Evolutionary conservation across 805 yeast species (phyloP).

Genomic region (Saccharomycopsis sp.): DNA sequence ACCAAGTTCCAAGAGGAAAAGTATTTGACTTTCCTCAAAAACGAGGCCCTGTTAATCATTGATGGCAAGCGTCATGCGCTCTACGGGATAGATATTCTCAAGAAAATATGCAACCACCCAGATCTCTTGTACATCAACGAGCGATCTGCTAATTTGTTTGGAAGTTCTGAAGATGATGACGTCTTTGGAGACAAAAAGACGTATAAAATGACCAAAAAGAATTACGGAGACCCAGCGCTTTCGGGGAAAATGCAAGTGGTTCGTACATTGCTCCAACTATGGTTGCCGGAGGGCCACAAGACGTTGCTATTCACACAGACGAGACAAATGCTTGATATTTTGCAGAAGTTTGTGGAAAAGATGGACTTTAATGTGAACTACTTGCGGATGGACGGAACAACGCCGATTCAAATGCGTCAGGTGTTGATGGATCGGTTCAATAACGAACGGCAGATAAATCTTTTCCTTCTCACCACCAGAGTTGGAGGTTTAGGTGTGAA

Average conservation of each 20-base stretch:
- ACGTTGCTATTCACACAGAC: slow-evolving; percentile 88
- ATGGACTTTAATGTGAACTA: slow-evolving; percentile 36
- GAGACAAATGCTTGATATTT: slow-evolving; percentile 84
- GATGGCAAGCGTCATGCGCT: slow-evolving; percentile 75
- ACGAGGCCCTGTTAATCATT: slow-evolving; percentile 63
- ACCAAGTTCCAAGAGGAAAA: slow-evolving; percentile 69
- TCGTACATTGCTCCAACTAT: slow-evolving; percentile 60
- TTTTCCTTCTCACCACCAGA: slow-evolving; percentile 83
- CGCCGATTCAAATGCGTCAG: slow-evolving; percentile 74
- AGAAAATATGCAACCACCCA: slow-evolving; percentile 96
- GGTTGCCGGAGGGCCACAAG: slow-evolving; percentile 74
- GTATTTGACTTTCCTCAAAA: slow-evolving; percentile 66
- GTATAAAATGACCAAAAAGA: slow-evolving; percentile 23
- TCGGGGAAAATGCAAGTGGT: slow-evolving; percentile 93
- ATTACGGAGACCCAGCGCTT: slow-evolving; percentile 50
- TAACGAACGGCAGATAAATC: slow-evolving; percentile 43
- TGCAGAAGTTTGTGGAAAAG: slow-evolving; percentile 56
- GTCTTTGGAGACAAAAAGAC: slow-evolving; percentile 27
- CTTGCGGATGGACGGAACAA: slow-evolving; percentile 91
- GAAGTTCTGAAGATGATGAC: slow-evolving; percentile 20
- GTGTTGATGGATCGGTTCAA: slow-evolving; percentile 76
- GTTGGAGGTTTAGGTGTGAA: slow-evolving; percentile 97
- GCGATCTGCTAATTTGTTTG: slow-evolving; percentile 22
- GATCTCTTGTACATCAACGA: slow-evolving; percentile 51
- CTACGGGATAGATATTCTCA: slow-evolving; percentile 80